phyloP scores from a whole-genome alignment of 2,329 filamentous ascomycete genomes.

The Beauveria pseudobassiana region DNA sequence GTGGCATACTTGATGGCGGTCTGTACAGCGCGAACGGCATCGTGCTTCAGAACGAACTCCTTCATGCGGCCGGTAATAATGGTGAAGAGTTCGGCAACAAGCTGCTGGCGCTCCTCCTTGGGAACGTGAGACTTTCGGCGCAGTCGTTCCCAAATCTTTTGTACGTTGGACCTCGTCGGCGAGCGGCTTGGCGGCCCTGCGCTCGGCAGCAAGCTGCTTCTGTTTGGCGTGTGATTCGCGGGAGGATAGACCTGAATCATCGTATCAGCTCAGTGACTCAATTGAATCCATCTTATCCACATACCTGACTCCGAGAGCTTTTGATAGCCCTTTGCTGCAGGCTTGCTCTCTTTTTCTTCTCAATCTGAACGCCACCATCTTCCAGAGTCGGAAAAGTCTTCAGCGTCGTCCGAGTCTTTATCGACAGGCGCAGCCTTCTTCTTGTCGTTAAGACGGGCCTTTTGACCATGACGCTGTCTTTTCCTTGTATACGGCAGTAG shows the following conservation, averaged over 20 bases:
- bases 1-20: slow-evolving; percentile 95
- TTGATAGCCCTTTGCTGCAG: slow-evolving; percentile 23
- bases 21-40: slow-evolving; percentile 92
- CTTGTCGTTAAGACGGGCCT: slow-evolving; percentile 36
- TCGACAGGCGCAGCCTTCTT: slow-evolving; percentile 21
- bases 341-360: slow-evolving; percentile 30
- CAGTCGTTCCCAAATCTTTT: slow-evolving; percentile 95
- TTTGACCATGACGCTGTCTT: slow-evolving; percentile 39
- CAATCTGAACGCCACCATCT: slow-evolving; percentile 44
- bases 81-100: slow-evolving; percentile 82
- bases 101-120: slow-evolving; percentile 75
- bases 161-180: slow-evolving; percentile 81
- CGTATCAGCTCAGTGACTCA: slow-evolving; percentile 10
- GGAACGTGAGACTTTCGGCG: slow-evolving; percentile 90
- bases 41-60: slow-evolving; percentile 97
- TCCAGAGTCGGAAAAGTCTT: slow-evolving; percentile 44
- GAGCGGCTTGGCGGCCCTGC: slow-evolving; percentile 87
- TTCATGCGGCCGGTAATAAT: slow-evolving; percentile 88
- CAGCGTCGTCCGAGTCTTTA: slow-evolving; percentile 28
- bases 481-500: slow-evolving; percentile 36
- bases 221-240: slow-evolving; percentile 91
- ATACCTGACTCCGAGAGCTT: slow-evolving; percentile 37
- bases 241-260: slow-evolving; percentile 50
- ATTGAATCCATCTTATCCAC: slow-evolving; percentile 14
- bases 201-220: slow-evolving; percentile 77